Evolutionary conservation across 2,329 filamentous ascomycete species (phyloP), one percentile per base, ranked within the genome.

Genomic region (Beauveria pseudobassiana): DNA sequence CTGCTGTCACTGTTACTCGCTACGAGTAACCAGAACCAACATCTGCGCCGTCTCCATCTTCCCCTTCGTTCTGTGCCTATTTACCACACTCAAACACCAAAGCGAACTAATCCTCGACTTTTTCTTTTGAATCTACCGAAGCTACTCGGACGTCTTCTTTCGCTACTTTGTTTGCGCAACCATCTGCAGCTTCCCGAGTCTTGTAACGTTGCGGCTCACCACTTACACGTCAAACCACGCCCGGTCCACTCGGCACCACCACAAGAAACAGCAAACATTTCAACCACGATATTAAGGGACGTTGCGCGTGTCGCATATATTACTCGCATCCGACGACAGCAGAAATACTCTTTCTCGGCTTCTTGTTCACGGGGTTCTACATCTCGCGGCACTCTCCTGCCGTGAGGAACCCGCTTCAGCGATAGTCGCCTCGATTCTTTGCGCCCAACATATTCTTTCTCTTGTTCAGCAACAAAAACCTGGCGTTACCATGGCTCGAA

Each of bases 261-360:
- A 22, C n/a, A 59, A 43, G 40, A 52, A 62, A 62, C 54, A 62
- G 48, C 54, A 58, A 62, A 53, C 61, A 53, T 58, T 38, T 49
- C 49, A 49, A 53, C 54, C 54, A 59, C 46, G 24, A 62, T 26
- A 62, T 57, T 18, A 58, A 48, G 48, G 53, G 54, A 42, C 51
- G 4, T 34, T 26, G 43, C 59, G 30, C 30, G 51, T 18, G 34
- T 50, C 45, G 28, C 50, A 52, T 24, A 58, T 18, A 18, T 28
- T 45, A 20, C 38, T 34, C 10, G 26, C 34, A 42, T 56, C 34
- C 45, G 59, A 40, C 42, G 12, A 51, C 18, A 38, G 20, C 16
- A 40, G 26, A 1, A 28, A 46, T 38, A 1, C 1, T 8, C 16
- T 5, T 6, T 58, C 26, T 43, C 28, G 9, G 5, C 12, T 28